These are phyloP conservation scores for Carex cristatella DNA, from an alignment of 176 grass and related monocot species.

Conservation along the genomic window DNA sequence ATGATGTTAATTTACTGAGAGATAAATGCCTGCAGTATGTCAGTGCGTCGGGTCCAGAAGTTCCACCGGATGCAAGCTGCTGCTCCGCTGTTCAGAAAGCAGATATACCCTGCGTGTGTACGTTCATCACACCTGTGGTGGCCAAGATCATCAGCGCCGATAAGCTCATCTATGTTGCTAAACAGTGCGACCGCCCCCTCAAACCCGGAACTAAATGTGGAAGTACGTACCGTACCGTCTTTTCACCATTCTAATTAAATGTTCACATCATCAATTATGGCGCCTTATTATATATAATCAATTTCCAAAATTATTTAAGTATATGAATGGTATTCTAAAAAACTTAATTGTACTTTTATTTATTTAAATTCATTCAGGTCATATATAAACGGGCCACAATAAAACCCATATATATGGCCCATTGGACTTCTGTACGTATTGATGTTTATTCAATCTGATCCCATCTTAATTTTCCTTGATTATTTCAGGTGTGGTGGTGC, in stretches of 20 bases:
- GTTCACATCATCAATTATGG: not conserved
- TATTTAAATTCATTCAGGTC: not conserved
- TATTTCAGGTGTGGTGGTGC: constrained; percentile 6
- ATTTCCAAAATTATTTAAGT: not conserved
- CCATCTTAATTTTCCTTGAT: not conserved
- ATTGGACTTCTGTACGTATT: not conserved
- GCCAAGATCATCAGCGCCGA: constrained; percentile 36
- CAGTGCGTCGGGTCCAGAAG: constrained; percentile 21
- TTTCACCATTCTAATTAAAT: not conserved
- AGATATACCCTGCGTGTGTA: constrained; percentile 50
- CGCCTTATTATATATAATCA: not conserved
- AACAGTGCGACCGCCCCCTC: constrained; percentile 30
- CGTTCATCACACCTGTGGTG: constrained; percentile 33
- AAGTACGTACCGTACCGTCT: constrained; percentile 28
- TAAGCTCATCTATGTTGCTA: constrained; percentile 44
- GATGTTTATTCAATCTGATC: not conserved
- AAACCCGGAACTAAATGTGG: constrained; percentile 38
- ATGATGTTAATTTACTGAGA: not conserved
- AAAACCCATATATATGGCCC: not conserved
- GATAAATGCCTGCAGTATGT: constrained; percentile 1
- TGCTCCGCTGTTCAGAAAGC: constrained; percentile 30
- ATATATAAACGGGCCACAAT: not conserved
- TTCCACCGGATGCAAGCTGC: constrained; percentile 34
- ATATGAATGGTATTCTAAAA: not conserved
- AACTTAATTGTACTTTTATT: not conserved